Evolutionary conservation across 345 rosid species (phyloP).

Genomic region (Populus pruinosa): DNA sequence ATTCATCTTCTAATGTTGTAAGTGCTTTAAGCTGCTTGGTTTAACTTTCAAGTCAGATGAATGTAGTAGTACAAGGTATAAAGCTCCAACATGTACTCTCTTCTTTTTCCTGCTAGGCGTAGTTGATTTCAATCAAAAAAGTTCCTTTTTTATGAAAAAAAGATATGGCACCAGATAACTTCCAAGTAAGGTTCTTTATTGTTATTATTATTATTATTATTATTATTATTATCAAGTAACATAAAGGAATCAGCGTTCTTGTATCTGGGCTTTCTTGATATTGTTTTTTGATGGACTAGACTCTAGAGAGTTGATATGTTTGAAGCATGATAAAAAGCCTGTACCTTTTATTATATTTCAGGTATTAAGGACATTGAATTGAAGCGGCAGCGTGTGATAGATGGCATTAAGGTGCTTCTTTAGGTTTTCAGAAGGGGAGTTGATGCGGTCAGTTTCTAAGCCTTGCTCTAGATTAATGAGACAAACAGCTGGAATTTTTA

Average conservation of each 20-base stretch:
- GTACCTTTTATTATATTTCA: not conserved
- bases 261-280: not conserved
- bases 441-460: constrained; percentile 77
- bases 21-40: not conserved
- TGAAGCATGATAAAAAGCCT: not conserved
- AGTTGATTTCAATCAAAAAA: not conserved
- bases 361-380: not conserved
- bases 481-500: constrained; percentile 71
- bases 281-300: not conserved
- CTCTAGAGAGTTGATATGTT: not conserved
- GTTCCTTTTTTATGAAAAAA: not conserved
- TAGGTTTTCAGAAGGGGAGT: constrained; percentile 75
- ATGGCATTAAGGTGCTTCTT: constrained; percentile 66
- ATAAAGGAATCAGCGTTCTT: not conserved
- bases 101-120: not conserved
- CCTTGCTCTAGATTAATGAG: constrained; percentile 76
- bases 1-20: not conserved
- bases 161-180: not conserved
- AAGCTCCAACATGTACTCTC: not conserved
- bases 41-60: not conserved
- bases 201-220: too few species aligned
- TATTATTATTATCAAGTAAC: not conserved
- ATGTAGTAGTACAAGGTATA: not conserved
- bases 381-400: not conserved
- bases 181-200: not conserved